Evolutionary conservation across 2,329 filamentous ascomycete genomes (phyloP).

Genomic region (Xylariaceae sp.): DNA sequence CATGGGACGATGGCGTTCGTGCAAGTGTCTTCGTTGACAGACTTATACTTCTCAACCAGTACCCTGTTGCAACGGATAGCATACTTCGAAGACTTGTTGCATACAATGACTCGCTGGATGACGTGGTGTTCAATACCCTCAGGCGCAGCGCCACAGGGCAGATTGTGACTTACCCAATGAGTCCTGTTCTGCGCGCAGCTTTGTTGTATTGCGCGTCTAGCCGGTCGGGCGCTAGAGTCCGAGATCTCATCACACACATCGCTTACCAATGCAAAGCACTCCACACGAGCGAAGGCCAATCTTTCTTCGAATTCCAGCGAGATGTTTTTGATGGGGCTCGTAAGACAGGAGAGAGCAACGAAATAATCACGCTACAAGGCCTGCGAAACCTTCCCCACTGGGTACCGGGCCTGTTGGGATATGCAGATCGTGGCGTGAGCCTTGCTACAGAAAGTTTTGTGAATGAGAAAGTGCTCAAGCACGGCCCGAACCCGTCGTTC

Average conservation of each 20-base stretch:
- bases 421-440: conserved; percentile 43
- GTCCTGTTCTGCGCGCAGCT: conserved; percentile 58
- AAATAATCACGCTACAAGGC: conserved; percentile 29
- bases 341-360: conserved; percentile 27
- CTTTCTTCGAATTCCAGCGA: conserved; percentile 47
- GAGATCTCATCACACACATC: conserved; percentile 43
- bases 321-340: conserved; percentile 34
- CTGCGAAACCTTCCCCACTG: conserved; percentile 42
- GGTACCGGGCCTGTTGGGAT: conserved; percentile 50
- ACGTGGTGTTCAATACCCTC: conserved; percentile 52
- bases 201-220: conserved; percentile 50
- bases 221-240: conserved; percentile 32
- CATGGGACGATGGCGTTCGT: conserved; percentile 35
- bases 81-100: conserved; percentile 59
- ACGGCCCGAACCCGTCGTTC: conserved; percentile 30
- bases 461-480: conserved; percentile 41
- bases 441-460: conserved; percentile 44
- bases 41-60: conserved; percentile 62
- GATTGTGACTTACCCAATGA: conserved; percentile 44
- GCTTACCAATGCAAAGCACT: conserved; percentile 42
- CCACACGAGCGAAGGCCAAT: conserved; percentile 46
- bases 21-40: conserved; percentile 62
- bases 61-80: conserved; percentile 45
- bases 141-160: conserved; percentile 53
- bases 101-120: conserved; percentile 50